Evolutionary conservation across 208 protist genomes (phyloP).

Genomic region (Trypanosomatidae sp.): DNA sequence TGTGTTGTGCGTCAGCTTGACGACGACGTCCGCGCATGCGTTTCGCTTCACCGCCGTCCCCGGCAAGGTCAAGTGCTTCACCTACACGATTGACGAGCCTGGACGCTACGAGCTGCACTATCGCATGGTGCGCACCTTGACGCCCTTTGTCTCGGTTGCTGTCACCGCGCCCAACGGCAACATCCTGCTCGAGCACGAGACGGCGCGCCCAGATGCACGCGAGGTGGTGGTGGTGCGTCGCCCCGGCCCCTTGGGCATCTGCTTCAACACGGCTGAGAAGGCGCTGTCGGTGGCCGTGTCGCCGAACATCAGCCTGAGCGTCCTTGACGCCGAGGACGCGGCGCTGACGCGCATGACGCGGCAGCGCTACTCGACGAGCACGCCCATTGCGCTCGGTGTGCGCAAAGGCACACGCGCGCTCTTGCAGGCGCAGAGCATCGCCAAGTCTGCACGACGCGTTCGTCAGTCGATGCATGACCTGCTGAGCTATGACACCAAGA

Average conservation of each 20-base stretch:
- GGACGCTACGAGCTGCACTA: slow-evolving; percentile 62
- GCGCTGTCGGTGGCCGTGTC: slow-evolving; percentile 21
- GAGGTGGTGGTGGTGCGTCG: slow-evolving; percentile 26
- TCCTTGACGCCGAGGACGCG: slow-evolving; percentile 55
- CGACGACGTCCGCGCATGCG: slow-evolving; percentile 6
- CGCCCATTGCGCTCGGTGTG: slow-evolving; percentile 30
- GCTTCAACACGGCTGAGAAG: slow-evolving; percentile 40
- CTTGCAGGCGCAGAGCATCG: slow-evolving; percentile 60
- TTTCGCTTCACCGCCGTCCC: slow-evolving; percentile 53
- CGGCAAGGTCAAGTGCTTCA: slow-evolving; percentile 55
- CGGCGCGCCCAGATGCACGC: slow-evolving; percentile 21
- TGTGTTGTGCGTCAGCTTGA: slow-evolving; percentile 5
- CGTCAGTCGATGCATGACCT: slow-evolving; percentile 11
- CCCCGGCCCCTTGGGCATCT: slow-evolving; percentile 32
- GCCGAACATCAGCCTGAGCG: slow-evolving; percentile 37
- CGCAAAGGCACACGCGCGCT: slow-evolving; percentile 36
- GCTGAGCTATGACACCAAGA: slow-evolving; percentile 20
- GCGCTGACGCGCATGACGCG: slow-evolving; percentile 54
- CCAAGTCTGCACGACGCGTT: slow-evolving; percentile 8
- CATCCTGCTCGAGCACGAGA: slow-evolving; percentile 40
- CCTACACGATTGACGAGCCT: slow-evolving; percentile 20
- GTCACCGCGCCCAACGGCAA: slow-evolving; percentile 26
- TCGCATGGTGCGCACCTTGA: slow-evolving; percentile 44
- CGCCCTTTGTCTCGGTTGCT: slow-evolving; percentile 45
- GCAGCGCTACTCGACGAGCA: slow-evolving; percentile 49